These are phyloP conservation scores for Pistacia integerrima DNA, from an alignment of 345 rosid species.

Conservation along the genomic window DNA sequence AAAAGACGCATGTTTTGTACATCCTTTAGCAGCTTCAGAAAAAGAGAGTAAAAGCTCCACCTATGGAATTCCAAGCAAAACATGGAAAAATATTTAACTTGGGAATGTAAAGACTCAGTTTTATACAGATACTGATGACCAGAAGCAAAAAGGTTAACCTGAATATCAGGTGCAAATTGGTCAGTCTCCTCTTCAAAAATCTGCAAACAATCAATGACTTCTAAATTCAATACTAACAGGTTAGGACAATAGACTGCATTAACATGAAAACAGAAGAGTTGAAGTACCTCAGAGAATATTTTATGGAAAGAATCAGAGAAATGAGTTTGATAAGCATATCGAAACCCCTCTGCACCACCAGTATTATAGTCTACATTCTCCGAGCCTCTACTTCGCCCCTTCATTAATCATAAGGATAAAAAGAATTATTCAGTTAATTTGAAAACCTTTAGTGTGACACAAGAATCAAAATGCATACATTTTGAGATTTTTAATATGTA, in stretches of 20 bases:
- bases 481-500: not conserved
- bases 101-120: constrained; percentile 18
- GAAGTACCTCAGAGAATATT: constrained; percentile 79
- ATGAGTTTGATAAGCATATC: constrained; percentile 50
- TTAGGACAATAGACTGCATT: constrained; percentile 12
- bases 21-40: constrained; percentile 83
- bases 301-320: constrained; percentile 90
- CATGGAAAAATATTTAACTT: constrained; percentile 23
- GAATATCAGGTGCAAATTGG: constrained; percentile 62
- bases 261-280: constrained; percentile 9
- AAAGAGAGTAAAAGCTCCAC: constrained; percentile 74
- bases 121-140: constrained; percentile 11
- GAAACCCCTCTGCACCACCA: constrained; percentile 54
- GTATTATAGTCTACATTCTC: constrained; percentile 50
- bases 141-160: constrained; percentile 45
- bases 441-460: not conserved
- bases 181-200: constrained; percentile 64
- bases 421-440: constrained; percentile 18
- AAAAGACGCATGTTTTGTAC: constrained; percentile 74
- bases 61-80: constrained; percentile 35
- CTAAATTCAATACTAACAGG: constrained; percentile 22
- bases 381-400: constrained; percentile 48
- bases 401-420: constrained; percentile 17
- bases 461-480: not conserved
- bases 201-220: constrained; percentile 40